These are phyloP conservation scores for Sparassis latifolia DNA, from an alignment of 1,284 basidiomycete genomes.

Conservation along the genomic window DNA sequence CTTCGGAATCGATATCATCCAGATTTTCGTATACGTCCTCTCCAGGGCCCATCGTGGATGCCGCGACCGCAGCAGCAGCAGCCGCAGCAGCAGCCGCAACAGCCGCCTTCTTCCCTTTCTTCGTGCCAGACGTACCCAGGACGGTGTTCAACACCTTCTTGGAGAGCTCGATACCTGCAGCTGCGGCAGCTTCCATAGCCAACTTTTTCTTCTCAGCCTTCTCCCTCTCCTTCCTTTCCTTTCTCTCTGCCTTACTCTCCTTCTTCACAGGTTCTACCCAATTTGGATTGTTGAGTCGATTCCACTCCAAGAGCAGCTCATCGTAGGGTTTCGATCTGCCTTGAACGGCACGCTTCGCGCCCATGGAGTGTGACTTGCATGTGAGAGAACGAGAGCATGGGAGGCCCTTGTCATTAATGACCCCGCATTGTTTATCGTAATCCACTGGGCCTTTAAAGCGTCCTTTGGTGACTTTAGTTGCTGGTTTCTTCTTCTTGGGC, in stretches of 20 bases:
- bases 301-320: conserved; percentile 87
- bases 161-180: conserved; percentile 40
- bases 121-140: conserved; percentile 34
- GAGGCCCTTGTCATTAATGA: conserved; percentile 92
- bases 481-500: conserved; percentile 72
- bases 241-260: conserved; percentile 76
- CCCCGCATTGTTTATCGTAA: conserved; percentile 92
- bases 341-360: conserved; percentile 87
- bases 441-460: conserved; percentile 83
- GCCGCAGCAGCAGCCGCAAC: conserved; percentile 33
- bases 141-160: conserved; percentile 30
- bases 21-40: conserved; percentile 67
- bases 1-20: conserved; percentile 76
- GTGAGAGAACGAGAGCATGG: conserved; percentile 96
- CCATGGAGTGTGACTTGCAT: conserved; percentile 98
- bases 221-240: conserved; percentile 72
- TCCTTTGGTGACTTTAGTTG: conserved; percentile 65
- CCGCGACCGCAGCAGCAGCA: conserved; percentile 20
- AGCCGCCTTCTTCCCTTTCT: conserved; percentile 42
- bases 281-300: conserved; percentile 87
- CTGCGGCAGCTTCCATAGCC: conserved; percentile 58
- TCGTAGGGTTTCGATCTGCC: conserved; percentile 87
- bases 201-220: conserved; percentile 68
- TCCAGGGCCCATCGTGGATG: conserved; percentile 23
- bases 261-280: conserved; percentile 89